Percentiles rank a stretch among this genome's conserved stretches.
Evolutionary conservation across 169 alveolate species (phyloP).

Genomic region (Plasmodium ovale): DNA sequence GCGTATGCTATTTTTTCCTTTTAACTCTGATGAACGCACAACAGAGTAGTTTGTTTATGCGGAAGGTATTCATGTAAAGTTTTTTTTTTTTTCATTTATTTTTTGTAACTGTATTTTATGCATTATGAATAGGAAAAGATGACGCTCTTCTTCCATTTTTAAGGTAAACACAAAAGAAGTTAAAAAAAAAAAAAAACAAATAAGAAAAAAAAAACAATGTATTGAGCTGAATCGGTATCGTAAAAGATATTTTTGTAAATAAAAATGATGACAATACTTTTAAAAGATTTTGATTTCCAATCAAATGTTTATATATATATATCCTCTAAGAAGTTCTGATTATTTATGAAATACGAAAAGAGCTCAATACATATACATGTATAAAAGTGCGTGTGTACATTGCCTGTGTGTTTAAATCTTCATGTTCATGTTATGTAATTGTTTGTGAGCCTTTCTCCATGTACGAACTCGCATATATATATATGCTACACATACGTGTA

Average conservation of each 20-base stretch:
- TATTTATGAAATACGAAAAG: slow-evolving; percentile 9
- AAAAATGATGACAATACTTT: slow-evolving; percentile 48
- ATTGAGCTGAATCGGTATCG: background rate
- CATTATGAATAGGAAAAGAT: too few species aligned
- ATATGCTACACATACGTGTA: background rate
- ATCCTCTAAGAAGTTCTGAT: slow-evolving; percentile 77
- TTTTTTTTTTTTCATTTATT: too few species aligned
- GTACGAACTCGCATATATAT: background rate
- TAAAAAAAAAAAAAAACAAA: background rate
- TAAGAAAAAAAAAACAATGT: background rate
- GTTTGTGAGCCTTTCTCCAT: too few species aligned
- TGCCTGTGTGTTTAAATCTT: too few species aligned
- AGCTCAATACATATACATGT: too few species aligned
- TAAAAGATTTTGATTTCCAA: slow-evolving; percentile 56
- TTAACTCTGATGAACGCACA: background rate
- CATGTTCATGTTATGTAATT: too few species aligned
- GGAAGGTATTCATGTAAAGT: too few species aligned
- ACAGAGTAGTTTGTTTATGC: too few species aligned
- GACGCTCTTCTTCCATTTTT: background rate
- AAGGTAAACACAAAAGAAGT: background rate
- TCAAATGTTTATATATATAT: slow-evolving; percentile 49
- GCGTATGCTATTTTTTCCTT: background rate
- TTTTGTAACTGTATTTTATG: too few species aligned
- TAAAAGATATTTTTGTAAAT: slow-evolving; percentile 9
- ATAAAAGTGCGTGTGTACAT: too few species aligned